Base-by-base conservation (phyloP, 352 stramenopile genomes). In the Elongisporangium undulatum region DNA sequence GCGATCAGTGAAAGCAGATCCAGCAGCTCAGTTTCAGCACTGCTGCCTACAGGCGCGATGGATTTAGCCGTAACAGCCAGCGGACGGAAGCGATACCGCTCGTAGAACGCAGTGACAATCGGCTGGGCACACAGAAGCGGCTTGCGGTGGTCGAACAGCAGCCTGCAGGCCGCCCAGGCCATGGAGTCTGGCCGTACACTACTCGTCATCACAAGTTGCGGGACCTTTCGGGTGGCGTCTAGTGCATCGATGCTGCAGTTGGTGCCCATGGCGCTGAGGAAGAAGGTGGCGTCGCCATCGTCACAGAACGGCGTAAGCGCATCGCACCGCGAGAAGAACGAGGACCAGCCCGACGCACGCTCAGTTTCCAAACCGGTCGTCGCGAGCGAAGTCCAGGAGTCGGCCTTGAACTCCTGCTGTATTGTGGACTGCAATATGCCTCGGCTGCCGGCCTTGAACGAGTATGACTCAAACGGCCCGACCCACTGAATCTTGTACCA, bases 401-500 rank as follows among this genome's bases (percentile, higher is more conserved):
- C 16, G n/a, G 45, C 20, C n/a, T 41, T 22, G 21, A 19, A 10
- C 17, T 21, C 52, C 8, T 45, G 4, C 34, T 60, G 55, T 52
- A 50, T 2, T 53, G 58, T 53, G 24, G 29, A 17, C 49, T 58
- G 23, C 55, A 66, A 29, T 16, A 53, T 72, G 13, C 63, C 63
- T 29, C 57, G 49, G 2, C 63, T 68, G n/a, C 60, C 56, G 21
- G 67, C 60, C 16, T 62, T 58, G 64, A 81, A 82, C 26, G 63
- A 69, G 55, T 75, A 82, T 12, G 54, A 66, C 62, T 84, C 72
- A 53, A 65, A 64, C 23, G 77, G 74, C 1, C 74, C 77, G 55
- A 87, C 71, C 77, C 77, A 82, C 9, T 57, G 63, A 53, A 71
- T 58, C n/a, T 87, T 87, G 69, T 78, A 87, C 62, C 69, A 74